Base-by-base conservation (phyloP, 164 flowering plant genomes). In the Malania oleifera region DNA sequence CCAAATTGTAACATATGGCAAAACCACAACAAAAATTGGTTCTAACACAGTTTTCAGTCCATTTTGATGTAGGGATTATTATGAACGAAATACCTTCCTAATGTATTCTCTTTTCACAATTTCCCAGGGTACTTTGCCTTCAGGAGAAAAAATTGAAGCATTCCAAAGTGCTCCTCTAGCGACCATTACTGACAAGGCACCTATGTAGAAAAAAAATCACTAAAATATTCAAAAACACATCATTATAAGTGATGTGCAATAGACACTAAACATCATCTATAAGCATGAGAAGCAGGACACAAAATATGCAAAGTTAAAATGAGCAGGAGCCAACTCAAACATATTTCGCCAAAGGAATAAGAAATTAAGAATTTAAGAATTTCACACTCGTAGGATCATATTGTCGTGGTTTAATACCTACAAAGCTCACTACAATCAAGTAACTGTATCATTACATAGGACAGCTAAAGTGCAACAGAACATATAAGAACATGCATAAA, bases 101-200 rank as follows among this genome's bases (percentile, higher is more conserved):
- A 92, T 57, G 65, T 89, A 92, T 63, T 89, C 91, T 62, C 64
- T 73, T 69, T 82, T 89, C 57, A 89, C 86, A 49, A 80, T 87
- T 73, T 87, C 91, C 89, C 88, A 82, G 17, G 81, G 83, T 37
- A 78, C 23, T 69, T 80, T 79, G 2, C 95, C 88, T 55, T 70
- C 58, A 14, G 88, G 71, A 26, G 80, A 82, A 72, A 92, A 89
- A 23, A 92, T 76, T 51, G 98, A 87, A 70, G 90, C 91, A 80
- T 92, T 92, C 98, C 96, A 92, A 38, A 89, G 70, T 56, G 93
- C 93, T 50, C 96, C 96, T 79, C 98, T 82, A 56, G 93, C 98
- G 63, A 80, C 96, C 98, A 92, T 92, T 59, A 85, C 82, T 18
- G 98, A 87, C 22, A 91, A 66, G 41, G 91, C 91, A 65, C 98